phyloP scores from a whole-genome alignment of 768 basidiomycete genomes.

The Daedalea quercina region DNA sequence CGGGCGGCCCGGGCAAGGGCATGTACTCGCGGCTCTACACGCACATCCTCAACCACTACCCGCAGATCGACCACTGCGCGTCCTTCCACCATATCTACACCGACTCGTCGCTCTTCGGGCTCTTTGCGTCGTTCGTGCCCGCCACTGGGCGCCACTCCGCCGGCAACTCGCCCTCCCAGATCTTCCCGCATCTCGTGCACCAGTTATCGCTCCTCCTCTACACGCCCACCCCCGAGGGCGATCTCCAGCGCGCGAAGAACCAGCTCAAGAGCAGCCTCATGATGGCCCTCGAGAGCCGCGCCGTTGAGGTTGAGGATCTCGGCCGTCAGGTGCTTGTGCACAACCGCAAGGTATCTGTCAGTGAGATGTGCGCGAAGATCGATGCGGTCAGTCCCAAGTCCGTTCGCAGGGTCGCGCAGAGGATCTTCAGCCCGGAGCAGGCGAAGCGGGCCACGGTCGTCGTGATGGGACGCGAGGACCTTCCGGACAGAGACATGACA shows the following conservation, averaged over 20 bases:
- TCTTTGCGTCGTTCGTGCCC: conserved; percentile 82
- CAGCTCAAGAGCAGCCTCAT: conserved; percentile 89
- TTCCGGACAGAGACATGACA: conserved; percentile 56
- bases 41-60: conserved; percentile 90
- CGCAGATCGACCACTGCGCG: conserved; percentile 90
- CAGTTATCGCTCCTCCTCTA: conserved; percentile 82
- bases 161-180: conserved; percentile 60
- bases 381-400: conserved; percentile 67
- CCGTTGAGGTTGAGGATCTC: conserved; percentile 82
- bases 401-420: conserved; percentile 67
- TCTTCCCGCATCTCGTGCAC: conserved; percentile 80
- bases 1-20: conserved; percentile 96
- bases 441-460: conserved; percentile 72
- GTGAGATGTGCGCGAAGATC: conserved; percentile 87
- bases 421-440: conserved; percentile 62
- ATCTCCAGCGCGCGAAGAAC: conserved; percentile 87
- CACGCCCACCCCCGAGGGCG: conserved; percentile 52
- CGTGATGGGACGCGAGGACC: conserved; percentile 75
- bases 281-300: conserved; percentile 89
- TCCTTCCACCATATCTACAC: conserved; percentile 98
- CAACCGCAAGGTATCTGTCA: conserved; percentile 75
- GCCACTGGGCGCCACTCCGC: conserved; percentile 40
- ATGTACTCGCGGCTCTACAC: conserved; percentile 99
- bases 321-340: conserved; percentile 92
- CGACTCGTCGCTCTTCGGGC: conserved; percentile 89